Conservation (phyloP, 177 flowering plant species). For the Vitis hybrid region DNA sequence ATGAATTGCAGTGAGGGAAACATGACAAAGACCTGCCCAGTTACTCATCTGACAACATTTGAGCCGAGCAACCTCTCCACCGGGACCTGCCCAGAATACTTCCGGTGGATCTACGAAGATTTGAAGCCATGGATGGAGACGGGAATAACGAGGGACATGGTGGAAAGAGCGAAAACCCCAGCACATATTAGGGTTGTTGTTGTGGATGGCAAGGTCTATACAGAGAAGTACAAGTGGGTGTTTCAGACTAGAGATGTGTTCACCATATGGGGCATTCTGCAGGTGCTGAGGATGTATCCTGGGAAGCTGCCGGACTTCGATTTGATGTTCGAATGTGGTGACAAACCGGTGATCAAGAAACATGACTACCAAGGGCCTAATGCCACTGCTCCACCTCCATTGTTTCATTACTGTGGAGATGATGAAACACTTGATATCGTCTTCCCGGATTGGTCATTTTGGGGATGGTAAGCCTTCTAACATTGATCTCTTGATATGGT, state of each 20-base stretch:
- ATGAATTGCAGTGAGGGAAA: no score
- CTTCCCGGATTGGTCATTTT: neutral
- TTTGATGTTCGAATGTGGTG: constrained; percentile 20
- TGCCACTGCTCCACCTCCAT: constrained; percentile 1
- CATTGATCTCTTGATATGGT: no score
- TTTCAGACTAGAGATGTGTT: constrained; percentile 19
- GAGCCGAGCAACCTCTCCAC: no score
- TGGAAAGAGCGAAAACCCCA: constrained; percentile 5
- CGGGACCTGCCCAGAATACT: no score
- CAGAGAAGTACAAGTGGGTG: constrained; percentile 7
- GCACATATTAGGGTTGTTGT: constrained; percentile 17
- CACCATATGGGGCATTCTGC: constrained; percentile 23
- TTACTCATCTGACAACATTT: no score
- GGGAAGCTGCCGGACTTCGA: constrained; percentile 6
- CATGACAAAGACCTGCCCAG: no score
- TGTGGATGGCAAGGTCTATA: constrained; percentile 14
- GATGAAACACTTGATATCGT: neutral
- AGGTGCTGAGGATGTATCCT: neutral
- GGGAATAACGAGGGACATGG: neutral
- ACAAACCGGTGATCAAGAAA: neutral
- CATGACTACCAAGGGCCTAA: neutral
- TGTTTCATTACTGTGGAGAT: constrained; percentile 4
- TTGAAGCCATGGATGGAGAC: no score
- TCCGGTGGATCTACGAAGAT: no score
- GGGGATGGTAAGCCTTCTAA: constrained; percentile 5